phyloP scores from a whole-genome alignment of 2,329 filamentous ascomycete species.

The Trichophyton rubrum region DNA sequence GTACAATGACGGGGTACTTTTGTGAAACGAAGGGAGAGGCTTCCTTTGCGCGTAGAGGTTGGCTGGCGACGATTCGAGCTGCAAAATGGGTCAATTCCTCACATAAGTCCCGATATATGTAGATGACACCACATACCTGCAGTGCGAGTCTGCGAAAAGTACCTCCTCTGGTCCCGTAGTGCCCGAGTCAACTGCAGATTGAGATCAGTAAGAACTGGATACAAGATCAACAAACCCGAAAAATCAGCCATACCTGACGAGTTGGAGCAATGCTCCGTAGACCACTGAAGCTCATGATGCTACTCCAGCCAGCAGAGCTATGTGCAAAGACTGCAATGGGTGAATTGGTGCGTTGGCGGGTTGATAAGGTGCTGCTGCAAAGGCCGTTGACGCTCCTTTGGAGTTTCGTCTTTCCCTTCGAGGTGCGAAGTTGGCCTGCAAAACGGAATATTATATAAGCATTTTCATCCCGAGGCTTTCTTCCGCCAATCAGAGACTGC shows the following conservation, averaged over 20 bases:
- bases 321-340: slow-evolving; percentile 10
- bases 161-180: slow-evolving; percentile 53
- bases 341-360: slow-evolving; percentile 8
- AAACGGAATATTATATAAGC: slow-evolving; percentile 26
- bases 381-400: neutral
- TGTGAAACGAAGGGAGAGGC: slow-evolving; percentile 72
- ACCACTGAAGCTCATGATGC: slow-evolving; percentile 39
- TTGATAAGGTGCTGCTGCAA: slow-evolving; percentile 1
- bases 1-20: slow-evolving; percentile 89
- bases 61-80: slow-evolving; percentile 78
- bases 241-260: slow-evolving; percentile 32
- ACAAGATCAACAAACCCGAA: neutral
- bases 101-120: slow-evolving; percentile 9
- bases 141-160: slow-evolving; percentile 77
- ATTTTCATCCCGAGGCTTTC: slow-evolving; percentile 23
- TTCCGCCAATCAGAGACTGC: slow-evolving; percentile 22
- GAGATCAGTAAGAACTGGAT: neutral
- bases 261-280: slow-evolving; percentile 39
- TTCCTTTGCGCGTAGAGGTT: slow-evolving; percentile 83
- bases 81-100: slow-evolving; percentile 5
- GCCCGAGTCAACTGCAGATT: slow-evolving; percentile 48
- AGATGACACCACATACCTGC: slow-evolving; percentile 44
- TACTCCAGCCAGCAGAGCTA: slow-evolving; percentile 12
- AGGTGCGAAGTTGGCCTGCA: slow-evolving; percentile 4
- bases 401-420: neutral